phyloP scores from a whole-genome alignment of 257 asterid genomes.

The Solanum lycopersicoides region DNA sequence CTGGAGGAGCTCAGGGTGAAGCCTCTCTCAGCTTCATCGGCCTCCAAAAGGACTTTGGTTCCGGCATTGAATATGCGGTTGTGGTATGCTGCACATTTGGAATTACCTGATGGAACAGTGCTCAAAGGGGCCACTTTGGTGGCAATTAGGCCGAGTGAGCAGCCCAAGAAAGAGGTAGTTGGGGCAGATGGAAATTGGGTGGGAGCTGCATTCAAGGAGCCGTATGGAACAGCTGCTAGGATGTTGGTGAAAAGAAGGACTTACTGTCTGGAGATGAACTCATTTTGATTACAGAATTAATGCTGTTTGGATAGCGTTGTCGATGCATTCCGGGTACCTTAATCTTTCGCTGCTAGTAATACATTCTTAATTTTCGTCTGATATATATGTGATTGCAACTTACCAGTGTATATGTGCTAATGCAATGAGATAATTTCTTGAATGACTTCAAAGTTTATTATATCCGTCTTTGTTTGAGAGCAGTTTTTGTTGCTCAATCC shows the following conservation, averaged over 20 bases:
- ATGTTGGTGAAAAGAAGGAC: slow-evolving; percentile 84
- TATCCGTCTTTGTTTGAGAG: background rate
- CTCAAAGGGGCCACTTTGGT: slow-evolving; percentile 82
- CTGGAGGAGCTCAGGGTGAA: slow-evolving; percentile 85
- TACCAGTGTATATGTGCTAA: background rate
- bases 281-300: slow-evolving; percentile 33
- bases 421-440: background rate
- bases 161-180: slow-evolving; percentile 47
- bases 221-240: slow-evolving; percentile 67
- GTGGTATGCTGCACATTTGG: slow-evolving; percentile 76
- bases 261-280: slow-evolving; percentile 84
- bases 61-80: slow-evolving; percentile 82
- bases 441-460: background rate
- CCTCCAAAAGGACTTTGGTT: slow-evolving; percentile 78
- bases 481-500: background rate
- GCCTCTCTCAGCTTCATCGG: slow-evolving; percentile 77
- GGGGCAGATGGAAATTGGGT: slow-evolving; percentile 58
- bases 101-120: slow-evolving; percentile 73
- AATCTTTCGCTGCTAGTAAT: background rate
- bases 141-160: slow-evolving; percentile 78
- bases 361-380: background rate
- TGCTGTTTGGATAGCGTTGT: background rate
- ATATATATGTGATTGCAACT: background rate
- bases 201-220: slow-evolving; percentile 65
- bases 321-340: slow-evolving; percentile 12